Evolutionary conservation across 1,284 basidiomycete genomes (phyloP), one percentile per base, ranked within the genome.

Genomic region (Retiboletus fuscus): DNA sequence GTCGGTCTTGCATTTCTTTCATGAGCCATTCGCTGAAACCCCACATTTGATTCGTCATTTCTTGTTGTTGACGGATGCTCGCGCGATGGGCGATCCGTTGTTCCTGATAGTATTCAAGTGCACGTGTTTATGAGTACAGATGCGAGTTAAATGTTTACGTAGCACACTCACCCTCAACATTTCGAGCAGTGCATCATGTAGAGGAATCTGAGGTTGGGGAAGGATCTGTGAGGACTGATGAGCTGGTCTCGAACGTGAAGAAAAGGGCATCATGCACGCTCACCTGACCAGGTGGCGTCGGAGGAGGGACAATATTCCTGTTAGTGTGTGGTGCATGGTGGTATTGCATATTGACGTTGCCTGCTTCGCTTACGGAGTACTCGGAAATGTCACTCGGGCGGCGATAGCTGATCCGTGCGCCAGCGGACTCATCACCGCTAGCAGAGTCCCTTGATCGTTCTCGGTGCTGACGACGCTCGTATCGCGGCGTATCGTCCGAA

Each of bases 1-100:
- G 16, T 53, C 58, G 60, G 41, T 73, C 71, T 46, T 63, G 70
- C 60, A 71, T 57, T 53, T 73, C 70, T 53, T 26, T 60, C 68
- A 69, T 60, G 18, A 69, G 39, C 68, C 68, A 69, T 44, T 61
- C 67, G 12, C 30, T 69, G 30, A 51, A 13, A 58, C 24, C 44
- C n/a, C 30, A 51, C 30, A 53, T 69, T 13, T 70, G 66, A 39
- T 51, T 63, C n/a, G 60, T 69, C 41, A 73, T 41, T 58, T 73
- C 66, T 39, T 73, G 58, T 13, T 71, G 70, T 39, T 71, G 70
- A 6, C 69, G 46, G 7, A 71, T 28, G 57, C 44, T 73, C 13
- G 60, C 60, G 22, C 60, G 60, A 58, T 71, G 70, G 16, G 46
- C 30, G 20, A n/a, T 39, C 18, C 66, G 71, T 51, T 71, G 51